These are phyloP conservation scores for Amanita thiersii DNA, from an alignment of 768 basidiomycete species.

Conservation along the genomic window DNA sequence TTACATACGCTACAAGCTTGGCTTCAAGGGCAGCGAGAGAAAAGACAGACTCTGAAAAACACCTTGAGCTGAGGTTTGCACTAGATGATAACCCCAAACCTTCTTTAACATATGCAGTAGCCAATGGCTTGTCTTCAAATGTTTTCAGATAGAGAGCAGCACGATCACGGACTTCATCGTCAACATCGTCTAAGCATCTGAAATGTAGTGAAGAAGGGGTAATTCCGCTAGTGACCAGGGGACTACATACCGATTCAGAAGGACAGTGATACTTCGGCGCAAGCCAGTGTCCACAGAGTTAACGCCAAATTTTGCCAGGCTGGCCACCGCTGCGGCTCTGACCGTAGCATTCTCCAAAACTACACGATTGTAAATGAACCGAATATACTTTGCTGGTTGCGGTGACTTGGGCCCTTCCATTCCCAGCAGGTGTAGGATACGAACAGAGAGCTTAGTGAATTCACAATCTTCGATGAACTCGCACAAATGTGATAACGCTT, in stretches of 20 bases:
- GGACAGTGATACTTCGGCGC: slow-evolving; percentile 79
- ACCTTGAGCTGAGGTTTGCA: slow-evolving; percentile 7
- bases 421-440: slow-evolving; percentile 91
- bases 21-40: slow-evolving; percentile 86
- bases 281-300: slow-evolving; percentile 72
- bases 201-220: slow-evolving; percentile 5
- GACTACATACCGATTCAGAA: slow-evolving; percentile 64
- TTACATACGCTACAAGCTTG: slow-evolving; percentile 90
- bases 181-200: slow-evolving; percentile 95
- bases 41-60: slow-evolving; percentile 75
- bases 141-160: slow-evolving; percentile 91
- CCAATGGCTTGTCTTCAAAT: slow-evolving; percentile 71
- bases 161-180: slow-evolving; percentile 97
- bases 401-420: slow-evolving; percentile 93
- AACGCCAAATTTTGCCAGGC: slow-evolving; percentile 94
- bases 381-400: slow-evolving; percentile 98
- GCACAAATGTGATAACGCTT: slow-evolving; percentile 95
- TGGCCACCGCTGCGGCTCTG: slow-evolving; percentile 90
- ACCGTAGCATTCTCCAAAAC: slow-evolving; percentile 98
- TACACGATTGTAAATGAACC: slow-evolving; percentile 99
- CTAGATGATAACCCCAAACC: slow-evolving; percentile 37
- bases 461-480: slow-evolving; percentile 99
- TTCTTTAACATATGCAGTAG: slow-evolving; percentile 85
- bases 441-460: slow-evolving; percentile 97
- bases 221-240: slow-evolving; percentile 1